Conservation (phyloP, 768 basidiomycete genomes). For the Suillus paluster region DNA sequence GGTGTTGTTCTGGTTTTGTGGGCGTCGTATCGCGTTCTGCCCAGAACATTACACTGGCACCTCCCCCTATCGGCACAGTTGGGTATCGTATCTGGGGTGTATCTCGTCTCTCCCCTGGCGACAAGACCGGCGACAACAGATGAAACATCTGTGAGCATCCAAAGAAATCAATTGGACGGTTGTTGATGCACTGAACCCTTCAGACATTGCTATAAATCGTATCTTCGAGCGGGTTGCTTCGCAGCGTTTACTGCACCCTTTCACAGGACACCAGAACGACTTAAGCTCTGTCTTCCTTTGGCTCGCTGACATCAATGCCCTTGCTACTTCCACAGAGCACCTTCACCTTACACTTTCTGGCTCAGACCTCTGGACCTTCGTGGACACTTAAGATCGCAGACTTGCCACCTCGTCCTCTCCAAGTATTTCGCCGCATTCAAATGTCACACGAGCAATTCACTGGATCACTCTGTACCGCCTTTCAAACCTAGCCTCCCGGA, state of each 20-base stretch:
- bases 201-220: slow-evolving; percentile 40
- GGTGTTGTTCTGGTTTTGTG: too few relatives aligned
- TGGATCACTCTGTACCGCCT: slow-evolving; percentile 41
- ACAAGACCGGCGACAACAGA: slow-evolving; percentile 56
- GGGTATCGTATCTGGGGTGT: slow-evolving; percentile 47
- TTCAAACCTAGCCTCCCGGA: slow-evolving; percentile 44
- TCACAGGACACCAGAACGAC: slow-evolving; percentile 13
- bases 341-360: slow-evolving; percentile 21
- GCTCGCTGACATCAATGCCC: slow-evolving; percentile 42
- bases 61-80: slow-evolving; percentile 22
- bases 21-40: background rate
- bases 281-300: slow-evolving; percentile 35
- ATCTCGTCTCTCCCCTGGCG: slow-evolving; percentile 65
- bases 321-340: slow-evolving; percentile 17
- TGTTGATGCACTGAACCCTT: slow-evolving; percentile 50
- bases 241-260: slow-evolving; percentile 30
- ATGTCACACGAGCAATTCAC: slow-evolving; percentile 47
- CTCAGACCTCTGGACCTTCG: slow-evolving; percentile 24
- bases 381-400: background rate
- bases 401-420: slow-evolving; percentile 3
- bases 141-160: slow-evolving; percentile 54
- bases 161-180: slow-evolving; percentile 60
- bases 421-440: slow-evolving; percentile 22
- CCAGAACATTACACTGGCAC: background rate
- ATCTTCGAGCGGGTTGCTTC: slow-evolving; percentile 49